A percentile compares a stretch with the other conserved stretches of the same genome.
These are phyloP conservation scores for Phytophthora uliginosa DNA, from an alignment of 352 stramenopile genomes.

Conservation along the genomic window DNA sequence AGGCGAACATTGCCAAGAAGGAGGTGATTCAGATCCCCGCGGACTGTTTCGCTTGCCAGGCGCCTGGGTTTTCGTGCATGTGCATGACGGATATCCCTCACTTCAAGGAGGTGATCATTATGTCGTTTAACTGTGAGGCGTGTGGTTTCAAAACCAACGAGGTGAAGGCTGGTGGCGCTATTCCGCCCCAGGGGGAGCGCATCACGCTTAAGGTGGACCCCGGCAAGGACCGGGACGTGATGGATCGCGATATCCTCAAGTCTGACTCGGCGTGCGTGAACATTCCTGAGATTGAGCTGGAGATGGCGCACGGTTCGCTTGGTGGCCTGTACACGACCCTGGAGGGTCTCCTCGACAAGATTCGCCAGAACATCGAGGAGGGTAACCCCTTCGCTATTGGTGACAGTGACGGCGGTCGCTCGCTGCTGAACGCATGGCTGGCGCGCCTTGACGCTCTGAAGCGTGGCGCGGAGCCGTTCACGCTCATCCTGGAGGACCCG, in stretches of 20 bases:
- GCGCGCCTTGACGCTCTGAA: conserved; percentile 63
- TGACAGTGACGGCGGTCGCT: conserved; percentile 78
- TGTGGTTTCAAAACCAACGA: conserved; percentile 95
- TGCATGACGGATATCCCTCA: conserved; percentile 96
- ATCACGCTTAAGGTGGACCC: conserved; percentile 74
- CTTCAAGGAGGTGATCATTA: conserved; percentile 96
- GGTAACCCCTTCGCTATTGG: conserved; percentile 88
- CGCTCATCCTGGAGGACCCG: conserved; percentile 91
- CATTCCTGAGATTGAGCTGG: conserved; percentile 94
- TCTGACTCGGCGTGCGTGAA: conserved; percentile 84
- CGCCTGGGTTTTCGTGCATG: conserved; percentile 83
- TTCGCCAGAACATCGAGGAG: conserved; percentile 81
- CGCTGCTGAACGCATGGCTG: conserved; percentile 64
- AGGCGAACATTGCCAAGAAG: conserved; percentile 73
- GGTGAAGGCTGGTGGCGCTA: conserved; percentile 93
- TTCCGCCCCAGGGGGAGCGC: conserved; percentile 83
- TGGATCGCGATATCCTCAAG: conserved; percentile 95
- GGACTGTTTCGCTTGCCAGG: conserved; percentile 85
- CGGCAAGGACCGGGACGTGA: conserved; percentile 63
- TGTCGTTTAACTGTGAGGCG: conserved; percentile 91
- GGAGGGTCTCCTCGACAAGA: conserved; percentile 92
- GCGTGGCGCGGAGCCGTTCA: conserved; percentile 85
- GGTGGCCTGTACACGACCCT: conserved; percentile 95
- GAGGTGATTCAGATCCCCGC: conserved; percentile 89
- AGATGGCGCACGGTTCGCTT: conserved; percentile 90